A percentile compares a stretch with the other conserved stretches of the same genome.
Conservation (phyloP, 176 grass and related monocot genomes). For the Triticum turgidum region DNA sequence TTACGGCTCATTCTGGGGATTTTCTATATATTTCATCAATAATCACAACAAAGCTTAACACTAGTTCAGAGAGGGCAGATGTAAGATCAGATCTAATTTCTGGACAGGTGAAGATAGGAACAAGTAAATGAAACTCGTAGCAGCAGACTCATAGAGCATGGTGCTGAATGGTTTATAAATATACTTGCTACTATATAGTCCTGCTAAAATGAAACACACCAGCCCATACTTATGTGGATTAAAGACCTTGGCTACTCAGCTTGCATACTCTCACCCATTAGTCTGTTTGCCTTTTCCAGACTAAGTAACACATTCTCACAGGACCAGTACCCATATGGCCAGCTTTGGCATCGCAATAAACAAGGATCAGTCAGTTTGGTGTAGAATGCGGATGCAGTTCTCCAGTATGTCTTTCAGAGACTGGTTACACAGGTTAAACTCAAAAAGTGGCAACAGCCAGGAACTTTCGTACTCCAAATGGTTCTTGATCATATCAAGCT, state of each 20-base stretch:
- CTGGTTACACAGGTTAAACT: neutral
- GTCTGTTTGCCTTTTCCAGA: neutral
- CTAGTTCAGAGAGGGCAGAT: neutral
- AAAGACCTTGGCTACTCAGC: conserved; percentile 10
- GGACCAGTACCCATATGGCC: neutral
- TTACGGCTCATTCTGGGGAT: neutral
- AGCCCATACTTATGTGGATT: neutral
- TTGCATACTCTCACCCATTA: neutral
- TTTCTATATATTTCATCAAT: conserved; percentile 4
- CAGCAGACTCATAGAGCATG: neutral
- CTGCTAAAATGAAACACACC: neutral
- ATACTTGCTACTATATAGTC: neutral
- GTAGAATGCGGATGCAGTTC: neutral
- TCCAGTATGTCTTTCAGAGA: neutral
- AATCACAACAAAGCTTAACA: neutral
- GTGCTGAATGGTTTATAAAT: neutral
- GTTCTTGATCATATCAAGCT: conserved; percentile 4
- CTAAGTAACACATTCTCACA: neutral
- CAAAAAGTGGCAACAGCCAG: neutral
- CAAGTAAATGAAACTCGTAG: neutral
- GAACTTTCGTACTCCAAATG: neutral
- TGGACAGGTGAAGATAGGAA: neutral
- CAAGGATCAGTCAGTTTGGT: neutral
- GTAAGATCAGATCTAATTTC: neutral
- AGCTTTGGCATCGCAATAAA: neutral